Conservation (phyloP, 1,139 yeast genomes). For the Magnusiomyces fungicola region DNA sequence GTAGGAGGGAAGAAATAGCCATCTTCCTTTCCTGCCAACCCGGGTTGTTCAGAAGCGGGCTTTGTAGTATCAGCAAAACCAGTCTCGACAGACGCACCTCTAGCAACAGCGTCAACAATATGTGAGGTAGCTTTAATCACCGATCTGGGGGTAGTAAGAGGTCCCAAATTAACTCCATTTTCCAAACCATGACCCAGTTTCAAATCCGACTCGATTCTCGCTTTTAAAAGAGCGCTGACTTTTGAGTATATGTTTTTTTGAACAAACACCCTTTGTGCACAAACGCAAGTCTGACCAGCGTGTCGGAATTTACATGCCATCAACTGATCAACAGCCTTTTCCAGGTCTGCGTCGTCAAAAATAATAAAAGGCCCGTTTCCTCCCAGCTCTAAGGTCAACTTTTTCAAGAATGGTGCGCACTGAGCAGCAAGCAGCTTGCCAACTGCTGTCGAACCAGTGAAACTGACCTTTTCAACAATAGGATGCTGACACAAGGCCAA, state of each 20-base stretch:
- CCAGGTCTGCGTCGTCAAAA: slow-evolving; percentile 65
- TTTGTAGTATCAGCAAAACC: too few relatives aligned
- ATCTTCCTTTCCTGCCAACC: slow-evolving; percentile 38
- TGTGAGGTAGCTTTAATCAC: slow-evolving; percentile 52
- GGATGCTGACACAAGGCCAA: slow-evolving; percentile 62
- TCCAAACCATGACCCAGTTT: slow-evolving; percentile 62
- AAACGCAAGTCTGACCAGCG: slow-evolving; percentile 83
- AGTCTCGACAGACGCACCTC: slow-evolving; percentile 52
- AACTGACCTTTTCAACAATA: slow-evolving; percentile 66
- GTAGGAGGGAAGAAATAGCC: slow-evolving; percentile 54
- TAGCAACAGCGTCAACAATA: slow-evolving; percentile 53
- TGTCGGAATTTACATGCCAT: slow-evolving; percentile 38
- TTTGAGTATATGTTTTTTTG: slow-evolving; percentile 70
- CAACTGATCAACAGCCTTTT: slow-evolving; percentile 42
- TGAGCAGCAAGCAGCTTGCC: slow-evolving; percentile 64
- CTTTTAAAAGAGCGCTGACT: slow-evolving; percentile 47
- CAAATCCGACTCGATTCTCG: slow-evolving; percentile 43
- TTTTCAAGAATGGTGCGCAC: slow-evolving; percentile 40
- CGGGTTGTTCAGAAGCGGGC: slow-evolving; percentile 35
- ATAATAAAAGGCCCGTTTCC: slow-evolving; percentile 82
- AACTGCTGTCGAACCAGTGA: slow-evolving; percentile 75
- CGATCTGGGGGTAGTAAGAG: slow-evolving; percentile 53
- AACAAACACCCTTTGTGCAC: slow-evolving; percentile 74
- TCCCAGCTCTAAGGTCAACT: slow-evolving; percentile 74
- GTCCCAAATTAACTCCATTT: slow-evolving; percentile 55